Base-by-base conservation (phyloP, 2,329 filamentous ascomycete genomes). In the Gremmenia infestans region DNA sequence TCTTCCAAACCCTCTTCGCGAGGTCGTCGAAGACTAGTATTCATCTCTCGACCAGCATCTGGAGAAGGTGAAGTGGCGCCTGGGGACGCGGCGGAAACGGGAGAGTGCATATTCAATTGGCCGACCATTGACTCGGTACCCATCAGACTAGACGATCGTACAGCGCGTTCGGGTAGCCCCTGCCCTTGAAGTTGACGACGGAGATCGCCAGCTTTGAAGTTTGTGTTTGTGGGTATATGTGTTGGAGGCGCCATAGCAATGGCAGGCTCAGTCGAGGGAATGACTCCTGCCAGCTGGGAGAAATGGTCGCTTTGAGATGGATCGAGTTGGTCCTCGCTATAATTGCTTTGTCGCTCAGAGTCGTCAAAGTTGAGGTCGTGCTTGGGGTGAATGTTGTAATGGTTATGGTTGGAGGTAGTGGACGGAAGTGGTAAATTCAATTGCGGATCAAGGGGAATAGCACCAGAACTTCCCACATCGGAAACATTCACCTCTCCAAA, bases 91-190 rank as follows among this genome's bases (percentile, higher is more conserved):
- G 54, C 60, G 14, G 62, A 57, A 2, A 62, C 56, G 22, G 68
- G 67, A 28, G 68, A 70, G 46, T 66, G 58, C 66, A 71, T 68
- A 42, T 67, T 61, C 3, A 71, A 51, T 42, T 69, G 61, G 12
- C 65, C 65, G 22, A 71, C 63, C 55, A 68, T 59, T 23, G 67
- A 69, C 53, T 70, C 69, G 11, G 69, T 60, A 42, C 68, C 68
- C 54, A 68, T 58, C 15, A 71, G 60, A 50, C 68, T 68, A 3
- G 68, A 67, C 12, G 64, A 63, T 57, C 60, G 60, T 23, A 32
- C 52, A 25, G 57, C 51, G 25, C 55, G 55, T 32, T 60, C 57
- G 28, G 15, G n/a, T 32, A 32, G 22, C 43, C 61, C 61, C 5
- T 50, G 25, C 47, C 19, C 8, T 23, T 60, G 36, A 36, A n/a